Evolutionary conservation across 1,284 basidiomycete species (phyloP).

Genomic region (Phenoliferia sp.): DNA sequence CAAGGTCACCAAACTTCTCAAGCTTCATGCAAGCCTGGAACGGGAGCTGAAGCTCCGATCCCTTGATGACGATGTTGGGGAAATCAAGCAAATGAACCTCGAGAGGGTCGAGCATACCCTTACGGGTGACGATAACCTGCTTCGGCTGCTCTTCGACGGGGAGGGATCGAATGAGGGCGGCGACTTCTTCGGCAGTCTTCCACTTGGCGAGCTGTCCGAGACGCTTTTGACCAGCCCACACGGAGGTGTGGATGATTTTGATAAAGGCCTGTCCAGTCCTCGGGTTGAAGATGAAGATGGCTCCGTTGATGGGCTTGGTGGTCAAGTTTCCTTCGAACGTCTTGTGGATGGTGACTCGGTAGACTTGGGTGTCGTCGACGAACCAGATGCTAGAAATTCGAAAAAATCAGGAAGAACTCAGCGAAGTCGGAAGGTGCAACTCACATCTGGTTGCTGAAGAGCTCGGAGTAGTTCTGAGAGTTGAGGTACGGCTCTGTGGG

Average conservation of each 20-base stretch:
- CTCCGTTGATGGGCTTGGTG: conserved; percentile 99
- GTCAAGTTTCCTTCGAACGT: conserved; percentile 99
- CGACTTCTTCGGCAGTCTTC: conserved; percentile 99
- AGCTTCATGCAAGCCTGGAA: conserved; percentile 99
- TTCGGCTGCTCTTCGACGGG: conserved; percentile 99
- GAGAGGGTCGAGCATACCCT: conserved; percentile 86
- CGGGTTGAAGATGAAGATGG: conserved; percentile 99
- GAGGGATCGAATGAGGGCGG: conserved; percentile 89
- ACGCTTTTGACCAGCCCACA: conserved; percentile 99
- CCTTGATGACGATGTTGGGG: conserved; percentile 99
- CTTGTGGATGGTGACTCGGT: conserved; percentile 99
- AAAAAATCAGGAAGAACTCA: background rate
- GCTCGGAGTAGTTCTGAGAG: conserved; percentile 59
- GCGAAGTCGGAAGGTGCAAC: background rate
- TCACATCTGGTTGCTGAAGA: conserved; percentile 75
- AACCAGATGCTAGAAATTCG: conserved; percentile 73
- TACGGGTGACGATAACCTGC: conserved; percentile 97
- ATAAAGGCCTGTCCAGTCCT: conserved; percentile 96
- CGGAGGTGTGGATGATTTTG: conserved; percentile 98
- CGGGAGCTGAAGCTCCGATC: conserved; percentile 92
- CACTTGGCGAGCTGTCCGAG: conserved; percentile 98
- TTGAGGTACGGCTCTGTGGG: conserved; percentile 98
- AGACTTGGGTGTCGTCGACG: conserved; percentile 98
- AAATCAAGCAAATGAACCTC: conserved; percentile 98
- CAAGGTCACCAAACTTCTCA: conserved; percentile 99